These are phyloP conservation scores for Amanita thiersii DNA, from an alignment of 768 basidiomycete genomes.

Conservation along the genomic window DNA sequence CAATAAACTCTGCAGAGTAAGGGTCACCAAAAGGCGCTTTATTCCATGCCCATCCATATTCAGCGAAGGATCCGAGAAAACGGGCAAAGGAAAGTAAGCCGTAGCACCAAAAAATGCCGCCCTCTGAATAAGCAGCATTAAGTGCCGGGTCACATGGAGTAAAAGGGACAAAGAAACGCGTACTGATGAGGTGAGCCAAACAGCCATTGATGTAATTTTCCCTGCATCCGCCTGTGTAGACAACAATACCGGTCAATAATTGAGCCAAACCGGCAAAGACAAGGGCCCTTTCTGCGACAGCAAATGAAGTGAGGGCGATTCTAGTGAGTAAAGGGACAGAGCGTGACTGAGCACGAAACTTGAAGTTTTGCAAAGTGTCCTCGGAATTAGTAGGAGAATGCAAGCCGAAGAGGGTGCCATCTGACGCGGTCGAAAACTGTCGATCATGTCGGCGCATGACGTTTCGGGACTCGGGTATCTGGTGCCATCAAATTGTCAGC, in stretches of 20 bases:
- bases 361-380: conserved; percentile 43
- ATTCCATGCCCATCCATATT: conserved; percentile 96
- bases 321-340: conserved; percentile 23
- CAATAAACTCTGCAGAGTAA: conserved; percentile 68
- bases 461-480: conserved; percentile 22
- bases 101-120: conserved; percentile 89
- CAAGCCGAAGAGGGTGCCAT: conserved; percentile 42
- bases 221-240: conserved; percentile 84
- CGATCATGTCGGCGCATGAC: conserved; percentile 33
- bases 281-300: conserved; percentile 50
- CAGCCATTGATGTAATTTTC: conserved; percentile 73
- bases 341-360: conserved; percentile 12
- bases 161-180: conserved; percentile 19
- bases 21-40: conserved; percentile 40
- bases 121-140: conserved; percentile 43
- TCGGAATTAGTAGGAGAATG: conserved; percentile 46
- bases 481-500: conserved; percentile 16
- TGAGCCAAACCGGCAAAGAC: conserved; percentile 67
- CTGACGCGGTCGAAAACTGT: conserved; percentile 40
- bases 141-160: conserved; percentile 5
- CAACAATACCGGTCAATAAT: conserved; percentile 60
- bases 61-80: conserved; percentile 84
- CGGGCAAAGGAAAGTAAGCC: conserved; percentile 87
- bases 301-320: conserved; percentile 41
- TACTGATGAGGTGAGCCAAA: conserved; percentile 88